Conservation (phyloP, 768 basidiomycete genomes). For the Naganishia kalamii region DNA sequence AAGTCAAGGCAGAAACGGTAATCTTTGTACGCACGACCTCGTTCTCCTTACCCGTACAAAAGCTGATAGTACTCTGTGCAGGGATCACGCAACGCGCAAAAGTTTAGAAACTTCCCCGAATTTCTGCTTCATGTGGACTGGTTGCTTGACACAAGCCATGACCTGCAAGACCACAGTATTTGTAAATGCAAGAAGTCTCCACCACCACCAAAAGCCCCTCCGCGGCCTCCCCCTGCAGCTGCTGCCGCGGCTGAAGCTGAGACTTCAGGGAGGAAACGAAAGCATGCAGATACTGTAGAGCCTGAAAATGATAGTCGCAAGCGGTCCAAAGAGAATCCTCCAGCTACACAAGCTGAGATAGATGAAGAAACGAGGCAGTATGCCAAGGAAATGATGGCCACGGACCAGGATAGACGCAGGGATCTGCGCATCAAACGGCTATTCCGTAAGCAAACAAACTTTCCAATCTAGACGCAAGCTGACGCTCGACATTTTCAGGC, state of each 20-base stretch:
- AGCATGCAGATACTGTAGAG: neutral
- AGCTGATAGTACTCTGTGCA: neutral
- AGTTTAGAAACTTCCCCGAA: neutral
- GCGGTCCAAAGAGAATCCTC: neutral
- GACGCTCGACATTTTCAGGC: neutral
- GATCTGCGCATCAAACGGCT: constrained; percentile 1
- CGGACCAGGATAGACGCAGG: constrained; percentile 6
- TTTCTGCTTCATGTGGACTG: constrained; percentile 4
- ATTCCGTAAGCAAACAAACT: constrained; percentile 1
- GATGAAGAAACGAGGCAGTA: constrained; percentile 1
- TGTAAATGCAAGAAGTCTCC: constrained; percentile 1
- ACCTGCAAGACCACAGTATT: neutral
- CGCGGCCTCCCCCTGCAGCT: neutral
- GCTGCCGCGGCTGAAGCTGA: neutral
- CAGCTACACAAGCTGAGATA: neutral
- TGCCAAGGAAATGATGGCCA: constrained; percentile 8
- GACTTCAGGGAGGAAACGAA: neutral
- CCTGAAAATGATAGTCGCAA: neutral
- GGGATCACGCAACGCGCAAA: neutral
- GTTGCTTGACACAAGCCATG: neutral
- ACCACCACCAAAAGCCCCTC: neutral
- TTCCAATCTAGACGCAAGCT: neutral
- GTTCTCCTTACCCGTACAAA: neutral
- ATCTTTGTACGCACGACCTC: neutral
- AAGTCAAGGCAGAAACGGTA: neutral